Conservation (phyloP, 1,139 yeast species). For the Wickerhamiella infanticola region DNA sequence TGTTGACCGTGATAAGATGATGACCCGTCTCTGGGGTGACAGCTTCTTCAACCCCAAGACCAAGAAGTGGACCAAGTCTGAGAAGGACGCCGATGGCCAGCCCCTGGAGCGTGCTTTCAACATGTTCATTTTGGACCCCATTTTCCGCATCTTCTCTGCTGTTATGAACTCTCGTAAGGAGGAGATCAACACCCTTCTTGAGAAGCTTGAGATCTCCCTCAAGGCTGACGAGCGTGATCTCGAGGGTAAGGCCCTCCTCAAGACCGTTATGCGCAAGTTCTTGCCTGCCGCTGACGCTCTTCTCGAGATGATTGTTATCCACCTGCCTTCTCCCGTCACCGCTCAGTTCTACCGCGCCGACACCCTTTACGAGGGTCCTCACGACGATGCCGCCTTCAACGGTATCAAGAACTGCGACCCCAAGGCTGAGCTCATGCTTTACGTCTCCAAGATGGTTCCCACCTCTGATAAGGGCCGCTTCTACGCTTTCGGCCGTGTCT, state of each 20-base stretch:
- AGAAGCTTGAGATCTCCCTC: constrained; percentile 80
- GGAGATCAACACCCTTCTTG: constrained; percentile 77
- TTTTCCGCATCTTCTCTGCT: constrained; percentile 90
- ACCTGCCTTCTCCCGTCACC: constrained; percentile 98
- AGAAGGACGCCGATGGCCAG: constrained; percentile 91
- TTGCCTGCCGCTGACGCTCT: constrained; percentile 99
- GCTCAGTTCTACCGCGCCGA: constrained; percentile 99
- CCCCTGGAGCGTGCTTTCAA: constrained; percentile 97
- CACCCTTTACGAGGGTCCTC: constrained; percentile 97
- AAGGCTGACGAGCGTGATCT: constrained; percentile 93
- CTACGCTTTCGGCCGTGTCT: constrained; percentile 99
- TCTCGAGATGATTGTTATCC: constrained; percentile 96
- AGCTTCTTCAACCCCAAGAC: constrained; percentile 99
- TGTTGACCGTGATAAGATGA: constrained; percentile 95
- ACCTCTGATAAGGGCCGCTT: constrained; percentile 99
- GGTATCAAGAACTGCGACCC: constrained; percentile 99
- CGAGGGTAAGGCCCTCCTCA: constrained; percentile 96
- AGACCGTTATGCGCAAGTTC: constrained; percentile 99
- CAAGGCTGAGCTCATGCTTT: constrained; percentile 93
- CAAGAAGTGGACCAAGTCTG: constrained; percentile 98
- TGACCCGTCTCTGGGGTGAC: constrained; percentile 99
- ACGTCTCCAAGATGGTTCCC: constrained; percentile 99
- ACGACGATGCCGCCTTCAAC: constrained; percentile 79
- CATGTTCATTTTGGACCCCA: constrained; percentile 98
- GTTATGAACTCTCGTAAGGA: constrained; percentile 97